Conservation (phyloP, 2,329 filamentous ascomycete genomes). For the Pyrenophora teres region DNA sequence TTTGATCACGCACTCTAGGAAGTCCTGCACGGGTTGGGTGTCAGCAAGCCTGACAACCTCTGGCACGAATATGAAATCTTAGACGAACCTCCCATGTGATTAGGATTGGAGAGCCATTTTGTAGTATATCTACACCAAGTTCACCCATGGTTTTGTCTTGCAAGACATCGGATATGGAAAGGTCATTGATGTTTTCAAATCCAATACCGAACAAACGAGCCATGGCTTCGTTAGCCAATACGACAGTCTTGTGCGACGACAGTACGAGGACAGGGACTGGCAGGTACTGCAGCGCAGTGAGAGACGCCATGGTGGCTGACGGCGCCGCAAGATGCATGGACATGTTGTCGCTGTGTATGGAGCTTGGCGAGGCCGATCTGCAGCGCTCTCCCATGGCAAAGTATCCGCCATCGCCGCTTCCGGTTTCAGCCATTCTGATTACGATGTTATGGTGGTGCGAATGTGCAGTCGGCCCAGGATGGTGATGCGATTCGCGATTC, state of each 20-base stretch:
- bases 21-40: constrained; percentile 39
- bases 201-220: constrained; percentile 68
- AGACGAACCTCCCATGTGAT: constrained; percentile 55
- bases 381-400: constrained; percentile 32
- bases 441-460: constrained; percentile 4
- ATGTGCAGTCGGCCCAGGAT: neutral
- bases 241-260: constrained; percentile 69
- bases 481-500: neutral
- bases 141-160: constrained; percentile 70
- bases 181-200: constrained; percentile 48
- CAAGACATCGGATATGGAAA: constrained; percentile 62
- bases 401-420: constrained; percentile 32
- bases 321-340: constrained; percentile 37
- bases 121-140: constrained; percentile 73
- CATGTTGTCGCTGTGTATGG: constrained; percentile 40
- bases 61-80: neutral
- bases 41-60: neutral
- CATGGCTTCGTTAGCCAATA: constrained; percentile 77
- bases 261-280: constrained; percentile 74
- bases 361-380: constrained; percentile 33
- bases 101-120: constrained; percentile 63
- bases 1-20: constrained; percentile 51
- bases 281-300: constrained; percentile 70
- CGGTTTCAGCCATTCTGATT: constrained; percentile 28
- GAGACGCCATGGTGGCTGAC: constrained; percentile 36